Base-by-base conservation (phyloP, 2,329 filamentous ascomycete genomes). In the Aulographum hederae region DNA sequence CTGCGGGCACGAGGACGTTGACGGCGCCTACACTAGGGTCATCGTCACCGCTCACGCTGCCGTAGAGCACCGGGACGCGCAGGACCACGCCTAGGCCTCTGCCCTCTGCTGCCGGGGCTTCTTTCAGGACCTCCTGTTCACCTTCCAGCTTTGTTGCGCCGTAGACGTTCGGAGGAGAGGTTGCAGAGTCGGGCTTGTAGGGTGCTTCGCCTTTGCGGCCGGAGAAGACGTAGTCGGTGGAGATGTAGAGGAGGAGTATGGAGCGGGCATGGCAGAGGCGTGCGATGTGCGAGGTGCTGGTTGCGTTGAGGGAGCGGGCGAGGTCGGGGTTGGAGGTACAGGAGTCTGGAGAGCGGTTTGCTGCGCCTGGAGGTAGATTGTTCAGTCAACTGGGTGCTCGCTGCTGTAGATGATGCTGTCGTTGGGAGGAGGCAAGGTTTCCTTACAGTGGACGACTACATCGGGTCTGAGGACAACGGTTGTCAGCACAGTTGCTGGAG, bases 331-430 rank as follows among this genome's bases (percentile, higher is more conserved):
- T 71, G 40, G 69, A 67, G 43, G 84, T 77, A 46, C 84, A 86
- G 48, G 78, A 77, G 53, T 93, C 84, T 2, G 85, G 84, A 45
- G 77, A 91, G 38, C 81, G 73, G 52, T 92, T 85, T 28, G 84
- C 84, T 26, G 84, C 85, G 48, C 78, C 78, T 85, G 39, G 23
- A 12, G 16, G 16, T 25, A 13, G 31, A 26, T 19, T 13, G 28
- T 15, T 19, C 18, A 11, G 30, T 43, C 37, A 32, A 31, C 25
- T 14, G 23, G 18, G 30, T 28, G 27, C 8, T 28, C 21, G n/a
- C 21, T 8, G 21, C n/a, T n/a, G 8, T n/a, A 8, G 21, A 25
- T 25, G 21, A 25, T 8, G 21, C 21, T n/a, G 21, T 8, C 21
- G 21, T 8, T 8, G 21, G n/a, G 21, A 25, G 8, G 15, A 6